Evolutionary conservation across 225 moss, liverwort and hornwort species (phyloP), one percentile per base, ranked within the genome.

Genomic region (Polytrichum commune): DNA sequence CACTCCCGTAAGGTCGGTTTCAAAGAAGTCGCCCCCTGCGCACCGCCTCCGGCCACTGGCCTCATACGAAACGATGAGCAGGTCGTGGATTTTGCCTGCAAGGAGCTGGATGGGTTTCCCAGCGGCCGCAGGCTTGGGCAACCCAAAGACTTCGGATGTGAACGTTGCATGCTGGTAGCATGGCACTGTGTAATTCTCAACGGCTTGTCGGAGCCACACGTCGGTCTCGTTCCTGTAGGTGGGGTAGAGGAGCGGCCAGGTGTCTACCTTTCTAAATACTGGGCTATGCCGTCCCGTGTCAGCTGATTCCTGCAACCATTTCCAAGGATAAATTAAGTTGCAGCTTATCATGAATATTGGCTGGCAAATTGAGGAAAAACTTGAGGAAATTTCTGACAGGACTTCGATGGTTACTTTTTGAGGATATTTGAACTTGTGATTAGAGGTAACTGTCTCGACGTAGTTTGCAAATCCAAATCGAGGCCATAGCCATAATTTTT

Each of bases 11-110:
- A 92, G 76, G 72, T 92, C 91, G 5, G 89, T 92, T 60, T 92
- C 91, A 19, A 81, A 92, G 56, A 76, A 92, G 69, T 92, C 91
- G 19, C 91, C 91, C 26, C 91, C 91, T 46, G 87, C 89, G 61
- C 91, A 92, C 54, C 91, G 76, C 72, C 78, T 68, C 6, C 61
- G 69, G 2, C 91, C 91, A 7, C 62, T 75, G 23, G 81, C 83
- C 53, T 78, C 89, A 30, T 87, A 82, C 1, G 91, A 81, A 29
- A 89, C 77, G 33, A 92, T 81, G 24, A 72, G 32, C 55, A 92
- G 75, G 19, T 85, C 76, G 60, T 89, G 74, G 18, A 83, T 67
- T 53, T 55, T 60, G 1, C 80, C 87, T 8, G 85, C 76, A 0
- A 63, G 26, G 1, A 92, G 77, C 5, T 73, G 78, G 20, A 85